A percentile compares a stretch with the other conserved stretches of the same genome.
Conservation (phyloP, 371 early-diverging fungal species). For the Amoeboradix gromovi region DNA sequence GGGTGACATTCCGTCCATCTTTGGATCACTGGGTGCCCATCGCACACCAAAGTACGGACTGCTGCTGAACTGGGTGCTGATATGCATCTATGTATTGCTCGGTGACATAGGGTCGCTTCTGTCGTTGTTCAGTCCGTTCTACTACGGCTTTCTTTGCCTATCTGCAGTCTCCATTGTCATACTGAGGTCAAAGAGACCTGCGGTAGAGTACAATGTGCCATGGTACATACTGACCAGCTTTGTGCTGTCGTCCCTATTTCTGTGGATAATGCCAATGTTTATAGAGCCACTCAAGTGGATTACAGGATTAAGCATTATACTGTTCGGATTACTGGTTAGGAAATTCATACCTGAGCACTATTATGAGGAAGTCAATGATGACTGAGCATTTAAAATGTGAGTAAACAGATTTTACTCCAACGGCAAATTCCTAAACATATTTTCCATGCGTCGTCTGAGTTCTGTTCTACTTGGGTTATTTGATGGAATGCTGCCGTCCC, state of each 20-base stretch:
- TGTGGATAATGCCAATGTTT: not conserved
- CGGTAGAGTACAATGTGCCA: not conserved
- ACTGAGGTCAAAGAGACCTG: not conserved
- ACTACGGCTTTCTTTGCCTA: not conserved
- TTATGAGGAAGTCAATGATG: too few relatives aligned
- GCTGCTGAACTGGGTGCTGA: not conserved
- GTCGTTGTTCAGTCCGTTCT: not conserved
- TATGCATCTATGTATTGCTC: not conserved
- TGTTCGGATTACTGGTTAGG: too few relatives aligned
- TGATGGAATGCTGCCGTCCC: not conserved
- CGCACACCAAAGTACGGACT: conserved; percentile 3
- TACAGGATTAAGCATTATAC: not conserved
- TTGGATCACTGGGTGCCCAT: conserved; percentile 25
- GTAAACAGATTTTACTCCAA: too few relatives aligned
- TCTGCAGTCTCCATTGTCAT: not conserved
- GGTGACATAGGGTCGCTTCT: not conserved
- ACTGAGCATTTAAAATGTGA: too few relatives aligned
- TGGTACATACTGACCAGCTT: not conserved
- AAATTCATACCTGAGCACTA: too few relatives aligned
- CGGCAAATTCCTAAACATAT: too few relatives aligned
- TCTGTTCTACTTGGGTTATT: not conserved
- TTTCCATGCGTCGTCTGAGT: not conserved
- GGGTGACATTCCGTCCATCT: conserved; percentile 31
- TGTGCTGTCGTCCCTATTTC: not conserved
- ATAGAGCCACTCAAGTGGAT: not conserved